These are phyloP conservation scores for Kazachstania sp. DNA, from an alignment of 1,139 yeast species.

Conservation along the genomic window DNA sequence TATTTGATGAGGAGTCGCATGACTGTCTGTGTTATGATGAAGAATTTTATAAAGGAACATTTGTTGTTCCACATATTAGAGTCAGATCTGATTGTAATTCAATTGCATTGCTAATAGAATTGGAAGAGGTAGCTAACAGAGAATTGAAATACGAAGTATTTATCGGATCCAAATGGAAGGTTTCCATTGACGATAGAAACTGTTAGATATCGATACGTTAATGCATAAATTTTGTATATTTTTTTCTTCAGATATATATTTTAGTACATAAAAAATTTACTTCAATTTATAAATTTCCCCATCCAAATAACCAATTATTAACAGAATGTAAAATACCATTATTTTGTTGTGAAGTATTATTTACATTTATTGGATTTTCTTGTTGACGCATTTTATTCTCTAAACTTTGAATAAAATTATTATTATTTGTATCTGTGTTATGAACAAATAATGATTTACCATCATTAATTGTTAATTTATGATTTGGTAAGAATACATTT, in stretches of 20 bases:
- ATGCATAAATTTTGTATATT: not conserved
- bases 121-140: slow-evolving; percentile 7
- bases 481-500: slow-evolving; percentile 5
- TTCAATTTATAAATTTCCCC: slow-evolving; percentile 40
- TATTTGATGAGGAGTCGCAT: slow-evolving; percentile 22
- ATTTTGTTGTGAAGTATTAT: slow-evolving; percentile 4
- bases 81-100: slow-evolving; percentile 9
- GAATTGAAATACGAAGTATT: slow-evolving; percentile 2
- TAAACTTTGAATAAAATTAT: slow-evolving; percentile 30
- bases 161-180: slow-evolving; percentile 8
- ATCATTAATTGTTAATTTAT: slow-evolving; percentile 23
- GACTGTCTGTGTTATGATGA: slow-evolving; percentile 11
- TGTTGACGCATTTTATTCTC: slow-evolving; percentile 30
- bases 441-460: slow-evolving; percentile 29
- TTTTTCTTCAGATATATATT: not conserved
- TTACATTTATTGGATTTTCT: slow-evolving; percentile 7
- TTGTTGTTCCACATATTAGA: slow-evolving; percentile 11
- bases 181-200: not conserved
- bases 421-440: slow-evolving; percentile 25
- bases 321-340: slow-evolving; percentile 27
- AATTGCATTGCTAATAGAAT: slow-evolving; percentile 11
- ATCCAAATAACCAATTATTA: slow-evolving; percentile 43
- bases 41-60: slow-evolving; percentile 6
- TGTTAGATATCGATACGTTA: not conserved
- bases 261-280: not conserved